These are phyloP conservation scores for Gremmenia infestans DNA, from an alignment of 2,329 filamentous ascomycete species.

Conservation along the genomic window DNA sequence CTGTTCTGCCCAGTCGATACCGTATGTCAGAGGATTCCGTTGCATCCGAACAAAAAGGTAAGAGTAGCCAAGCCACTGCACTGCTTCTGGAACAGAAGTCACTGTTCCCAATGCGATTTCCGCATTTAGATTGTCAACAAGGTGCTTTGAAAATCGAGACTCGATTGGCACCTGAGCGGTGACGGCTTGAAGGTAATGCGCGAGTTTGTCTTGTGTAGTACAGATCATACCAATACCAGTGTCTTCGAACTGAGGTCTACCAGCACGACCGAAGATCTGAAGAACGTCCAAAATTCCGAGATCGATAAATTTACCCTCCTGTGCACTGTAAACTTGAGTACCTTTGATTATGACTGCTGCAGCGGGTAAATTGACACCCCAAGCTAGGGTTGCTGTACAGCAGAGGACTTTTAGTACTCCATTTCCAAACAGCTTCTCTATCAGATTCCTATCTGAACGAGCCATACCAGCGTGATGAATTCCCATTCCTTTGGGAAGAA, in stretches of 20 bases:
- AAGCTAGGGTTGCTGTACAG: constrained; percentile 95
- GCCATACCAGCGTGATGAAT: constrained; percentile 98
- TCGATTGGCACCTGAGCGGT: constrained; percentile 97
- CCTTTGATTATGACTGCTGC: constrained; percentile 98
- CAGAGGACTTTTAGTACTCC: constrained; percentile 96
- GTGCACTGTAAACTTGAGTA: constrained; percentile 92
- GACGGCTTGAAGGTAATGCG: constrained; percentile 87
- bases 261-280: constrained; percentile 97
- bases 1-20: constrained; percentile 91
- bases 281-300: constrained; percentile 93
- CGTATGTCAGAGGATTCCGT: constrained; percentile 84
- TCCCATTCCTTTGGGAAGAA: constrained; percentile 85
- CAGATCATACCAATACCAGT: constrained; percentile 98
- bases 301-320: constrained; percentile 95
- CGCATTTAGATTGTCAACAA: constrained; percentile 95
- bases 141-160: constrained; percentile 87
- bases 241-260: constrained; percentile 95
- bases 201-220: constrained; percentile 87
- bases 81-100: constrained; percentile 86
- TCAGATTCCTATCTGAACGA: constrained; percentile 87
- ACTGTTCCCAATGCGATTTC: constrained; percentile 93
- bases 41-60: constrained; percentile 97
- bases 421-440: constrained; percentile 85
- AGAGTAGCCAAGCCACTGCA: constrained; percentile 96
- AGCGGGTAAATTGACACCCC: constrained; percentile 97